phyloP scores from a whole-genome alignment of 2,329 filamentous ascomycete genomes.

The Lomentospora prolificans region DNA sequence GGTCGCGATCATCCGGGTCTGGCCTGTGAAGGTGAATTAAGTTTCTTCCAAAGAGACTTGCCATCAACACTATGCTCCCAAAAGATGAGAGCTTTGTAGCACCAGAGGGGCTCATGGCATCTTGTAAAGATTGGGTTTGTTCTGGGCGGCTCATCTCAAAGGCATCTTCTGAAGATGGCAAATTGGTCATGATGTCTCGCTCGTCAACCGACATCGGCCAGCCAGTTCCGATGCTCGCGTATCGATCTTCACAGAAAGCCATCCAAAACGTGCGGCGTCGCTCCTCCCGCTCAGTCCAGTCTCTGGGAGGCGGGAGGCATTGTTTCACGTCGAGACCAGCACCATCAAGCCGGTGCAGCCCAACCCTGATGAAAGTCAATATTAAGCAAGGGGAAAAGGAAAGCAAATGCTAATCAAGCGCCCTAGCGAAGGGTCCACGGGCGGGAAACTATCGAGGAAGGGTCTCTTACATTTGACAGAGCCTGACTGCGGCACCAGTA shows the following conservation, averaged over 20 bases:
- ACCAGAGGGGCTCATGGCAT: conserved; percentile 62
- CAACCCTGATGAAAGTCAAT: conserved; percentile 57
- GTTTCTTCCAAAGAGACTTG: conserved; percentile 85
- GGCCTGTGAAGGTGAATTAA: conserved; percentile 85
- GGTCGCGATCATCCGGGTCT: conserved; percentile 67
- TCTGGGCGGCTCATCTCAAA: conserved; percentile 73
- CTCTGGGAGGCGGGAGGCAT: conserved; percentile 72
- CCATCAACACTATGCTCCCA: conserved; percentile 72
- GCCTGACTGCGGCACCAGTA: conserved; percentile 67
- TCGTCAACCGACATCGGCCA: conserved; percentile 97
- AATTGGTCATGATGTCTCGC: conserved; percentile 75
- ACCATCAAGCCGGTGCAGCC: conserved; percentile 79
- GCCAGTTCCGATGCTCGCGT: conserved; percentile 90
- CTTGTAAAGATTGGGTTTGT: conserved; percentile 57
- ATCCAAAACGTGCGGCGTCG: conserved; percentile 90
- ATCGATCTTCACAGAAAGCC: conserved; percentile 81
- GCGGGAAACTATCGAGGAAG: neutral
- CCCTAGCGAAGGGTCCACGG: neutral
- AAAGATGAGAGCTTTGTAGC: conserved; percentile 66
- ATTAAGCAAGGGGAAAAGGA: no score
- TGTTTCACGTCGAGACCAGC: conserved; percentile 82
- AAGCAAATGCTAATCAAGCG: no score
- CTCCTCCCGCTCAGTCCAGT: conserved; percentile 93
- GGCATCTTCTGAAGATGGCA: conserved; percentile 76
- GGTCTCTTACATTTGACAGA: conserved; percentile 65